Conservation (phyloP, 345 rosid genomes). For the Trapa bicornis region DNA sequence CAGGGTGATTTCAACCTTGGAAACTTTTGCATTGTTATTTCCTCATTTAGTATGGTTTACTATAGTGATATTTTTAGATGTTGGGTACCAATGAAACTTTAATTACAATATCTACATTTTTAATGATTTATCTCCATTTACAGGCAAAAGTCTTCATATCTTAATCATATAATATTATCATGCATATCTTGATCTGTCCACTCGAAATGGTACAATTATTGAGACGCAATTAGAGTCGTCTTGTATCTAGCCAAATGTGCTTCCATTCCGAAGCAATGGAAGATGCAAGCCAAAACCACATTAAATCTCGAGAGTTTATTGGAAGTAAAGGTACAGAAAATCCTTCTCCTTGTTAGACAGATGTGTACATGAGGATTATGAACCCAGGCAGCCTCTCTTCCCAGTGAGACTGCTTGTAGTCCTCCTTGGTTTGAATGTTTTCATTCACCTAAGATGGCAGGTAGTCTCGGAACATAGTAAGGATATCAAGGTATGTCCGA, state of each 20-base stretch:
- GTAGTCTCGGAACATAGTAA: not conserved
- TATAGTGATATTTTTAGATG: not conserved
- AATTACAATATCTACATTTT: not conserved
- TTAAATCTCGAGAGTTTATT: not conserved
- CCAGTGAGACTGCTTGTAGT: not conserved
- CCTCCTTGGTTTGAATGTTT: not conserved
- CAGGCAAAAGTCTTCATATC: not conserved
- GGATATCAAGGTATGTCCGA: constrained; percentile 15
- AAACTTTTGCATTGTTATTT: constrained; percentile 2
- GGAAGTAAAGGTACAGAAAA: not conserved
- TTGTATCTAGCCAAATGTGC: constrained; percentile 1
- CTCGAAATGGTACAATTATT: not conserved
- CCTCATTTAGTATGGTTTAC: not conserved
- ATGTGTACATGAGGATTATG: not conserved
- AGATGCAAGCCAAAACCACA: not conserved
- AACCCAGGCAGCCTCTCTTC: not conserved
- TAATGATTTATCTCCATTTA: not conserved
- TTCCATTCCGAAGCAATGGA: constrained; percentile 1
- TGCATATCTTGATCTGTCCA: no score
- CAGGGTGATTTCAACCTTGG: not conserved
- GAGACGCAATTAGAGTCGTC: not conserved
- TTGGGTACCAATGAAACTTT: not conserved
- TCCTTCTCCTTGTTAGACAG: not conserved
- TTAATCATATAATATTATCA: not conserved
- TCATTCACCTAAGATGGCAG: not conserved